Evolutionary conservation across 2,329 filamentous ascomycete species (phyloP).

Genomic region (Fusarium siculi): DNA sequence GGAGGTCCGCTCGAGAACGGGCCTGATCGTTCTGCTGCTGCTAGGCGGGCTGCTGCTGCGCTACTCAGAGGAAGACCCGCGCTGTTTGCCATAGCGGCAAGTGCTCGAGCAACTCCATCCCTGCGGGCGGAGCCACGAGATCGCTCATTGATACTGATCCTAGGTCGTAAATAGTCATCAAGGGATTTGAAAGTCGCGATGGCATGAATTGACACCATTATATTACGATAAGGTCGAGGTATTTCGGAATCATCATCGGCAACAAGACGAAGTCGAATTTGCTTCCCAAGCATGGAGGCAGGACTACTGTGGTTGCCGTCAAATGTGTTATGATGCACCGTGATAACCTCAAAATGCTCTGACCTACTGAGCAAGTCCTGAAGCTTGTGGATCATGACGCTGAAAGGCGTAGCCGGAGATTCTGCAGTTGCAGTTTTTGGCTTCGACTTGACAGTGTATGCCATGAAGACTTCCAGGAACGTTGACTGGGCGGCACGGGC

Average conservation of each 20-base stretch:
- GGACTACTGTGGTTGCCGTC: constrained; percentile 92
- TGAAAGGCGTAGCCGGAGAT: constrained; percentile 85
- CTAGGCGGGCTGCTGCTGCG: constrained; percentile 57
- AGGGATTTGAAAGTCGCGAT: constrained; percentile 98
- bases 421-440: constrained; percentile 71
- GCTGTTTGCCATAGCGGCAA: constrained; percentile 82
- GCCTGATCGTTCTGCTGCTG: constrained; percentile 53
- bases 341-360: constrained; percentile 97
- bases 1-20: constrained; percentile 52
- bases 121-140: constrained; percentile 65
- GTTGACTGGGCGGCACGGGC: constrained; percentile 78
- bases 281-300: constrained; percentile 95
- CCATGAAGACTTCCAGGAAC: constrained; percentile 95
- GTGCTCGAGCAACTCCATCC: constrained; percentile 72
- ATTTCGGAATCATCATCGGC: constrained; percentile 93
- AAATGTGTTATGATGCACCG: constrained; percentile 90
- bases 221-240: constrained; percentile 85
- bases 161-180: constrained; percentile 92
- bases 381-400: constrained; percentile 89
- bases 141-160: constrained; percentile 84
- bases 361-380: constrained; percentile 96
- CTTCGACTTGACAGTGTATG: constrained; percentile 72
- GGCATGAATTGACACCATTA: constrained; percentile 98
- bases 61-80: constrained; percentile 67
- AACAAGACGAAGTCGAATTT: constrained; percentile 87